Conservation (phyloP, 768 basidiomycete species). For the Lactarius vividus region DNA sequence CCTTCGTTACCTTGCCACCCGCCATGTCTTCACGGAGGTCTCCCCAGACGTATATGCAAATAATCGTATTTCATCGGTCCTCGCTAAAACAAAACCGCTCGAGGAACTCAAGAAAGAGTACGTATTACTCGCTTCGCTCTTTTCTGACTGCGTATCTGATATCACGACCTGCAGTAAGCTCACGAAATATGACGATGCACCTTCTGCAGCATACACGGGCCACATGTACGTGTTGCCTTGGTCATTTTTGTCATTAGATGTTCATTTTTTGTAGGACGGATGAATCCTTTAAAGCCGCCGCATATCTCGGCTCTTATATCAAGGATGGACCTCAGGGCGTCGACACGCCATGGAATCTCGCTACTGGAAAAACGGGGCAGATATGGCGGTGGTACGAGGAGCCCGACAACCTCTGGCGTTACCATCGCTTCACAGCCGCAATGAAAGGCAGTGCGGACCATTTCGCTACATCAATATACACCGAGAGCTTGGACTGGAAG, state of each 20-base stretch:
- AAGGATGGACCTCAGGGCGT: not conserved
- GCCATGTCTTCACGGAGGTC: conserved; percentile 41
- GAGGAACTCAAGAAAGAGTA: conserved; percentile 24
- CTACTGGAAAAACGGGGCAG: not conserved
- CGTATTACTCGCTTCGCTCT: not conserved
- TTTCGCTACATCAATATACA: conserved; percentile 3
- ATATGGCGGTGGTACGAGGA: conserved; percentile 19
- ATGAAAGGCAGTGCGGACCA: conserved; percentile 8
- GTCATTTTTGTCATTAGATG: not conserved
- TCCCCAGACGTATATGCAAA: conserved; percentile 40
- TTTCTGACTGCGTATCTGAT: not conserved
- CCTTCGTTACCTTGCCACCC: conserved; percentile 39
- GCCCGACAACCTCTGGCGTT: conserved; percentile 11
- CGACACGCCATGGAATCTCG: conserved; percentile 13
- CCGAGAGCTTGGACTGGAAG: conserved; percentile 36
- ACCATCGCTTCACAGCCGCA: conserved; percentile 6
- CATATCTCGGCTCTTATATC: not conserved
- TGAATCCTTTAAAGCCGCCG: conserved; percentile 12
- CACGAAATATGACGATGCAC: conserved; percentile 25
- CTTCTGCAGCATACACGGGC: conserved; percentile 27
- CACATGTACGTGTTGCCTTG: conserved; percentile 23
- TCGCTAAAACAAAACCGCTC: conserved; percentile 35
- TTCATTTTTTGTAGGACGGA: conserved; percentile 14
- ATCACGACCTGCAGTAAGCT: not conserved
- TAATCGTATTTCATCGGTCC: conserved; percentile 38